Conservation (phyloP, 139 green algal genomes). For the Haematococcus lacustris region DNA sequence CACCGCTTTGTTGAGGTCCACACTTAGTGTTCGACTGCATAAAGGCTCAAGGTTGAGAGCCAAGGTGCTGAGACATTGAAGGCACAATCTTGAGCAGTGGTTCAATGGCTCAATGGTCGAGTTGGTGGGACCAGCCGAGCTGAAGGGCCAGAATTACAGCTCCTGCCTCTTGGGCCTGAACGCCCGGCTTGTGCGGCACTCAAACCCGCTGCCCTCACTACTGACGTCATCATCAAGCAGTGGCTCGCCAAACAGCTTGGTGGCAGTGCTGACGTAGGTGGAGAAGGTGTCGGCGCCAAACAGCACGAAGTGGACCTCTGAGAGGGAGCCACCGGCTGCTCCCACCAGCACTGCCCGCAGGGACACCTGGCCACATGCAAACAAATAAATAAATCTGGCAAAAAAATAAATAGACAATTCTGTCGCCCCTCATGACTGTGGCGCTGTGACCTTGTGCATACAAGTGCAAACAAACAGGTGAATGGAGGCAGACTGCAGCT, state of each 20-base stretch:
- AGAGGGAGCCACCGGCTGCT: conserved; percentile 34
- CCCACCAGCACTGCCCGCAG: conserved; percentile 32
- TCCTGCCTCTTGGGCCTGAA: too few relatives aligned
- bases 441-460: neutral
- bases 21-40: too few relatives aligned
- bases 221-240: conserved; percentile 6
- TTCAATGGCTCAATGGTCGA: too few relatives aligned
- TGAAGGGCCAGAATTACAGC: too few relatives aligned
- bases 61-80: too few relatives aligned
- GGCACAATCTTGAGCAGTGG: too few relatives aligned
- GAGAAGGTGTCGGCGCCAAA: conserved; percentile 33
- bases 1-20: too few relatives aligned
- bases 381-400: neutral
- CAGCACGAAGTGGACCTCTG: conserved; percentile 70
- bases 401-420: neutral
- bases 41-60: too few relatives aligned
- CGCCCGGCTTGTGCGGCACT: too few relatives aligned
- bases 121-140: too few relatives aligned
- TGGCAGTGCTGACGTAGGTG: conserved; percentile 24
- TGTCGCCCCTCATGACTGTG: too few relatives aligned
- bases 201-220: too few relatives aligned
- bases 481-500: neutral
- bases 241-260: conserved; percentile 16
- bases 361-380: conserved; percentile 26
- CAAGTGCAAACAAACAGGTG: neutral